A percentile compares a stretch with the other conserved stretches of the same genome.
Evolutionary conservation across 1,284 basidiomycete genomes (phyloP).

Genomic region (Thecaphora thlaspeos): DNA sequence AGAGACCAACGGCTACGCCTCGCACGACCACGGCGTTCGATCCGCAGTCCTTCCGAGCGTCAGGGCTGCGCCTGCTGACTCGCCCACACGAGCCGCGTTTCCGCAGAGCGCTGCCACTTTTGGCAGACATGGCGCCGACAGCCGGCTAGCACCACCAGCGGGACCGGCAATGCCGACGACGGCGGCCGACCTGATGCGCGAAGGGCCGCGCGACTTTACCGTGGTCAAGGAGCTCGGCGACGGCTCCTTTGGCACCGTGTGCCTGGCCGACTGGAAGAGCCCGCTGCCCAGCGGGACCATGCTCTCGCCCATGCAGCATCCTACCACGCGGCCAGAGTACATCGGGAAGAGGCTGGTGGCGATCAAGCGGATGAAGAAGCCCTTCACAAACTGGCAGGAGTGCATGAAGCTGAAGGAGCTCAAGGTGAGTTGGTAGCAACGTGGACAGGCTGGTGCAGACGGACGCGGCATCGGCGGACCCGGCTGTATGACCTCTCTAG

Average conservation of each 20-base stretch:
- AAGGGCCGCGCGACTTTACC: constrained; percentile 48
- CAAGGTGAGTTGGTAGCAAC: constrained; percentile 74
- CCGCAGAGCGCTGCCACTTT: not conserved
- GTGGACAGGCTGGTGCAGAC: too few species aligned
- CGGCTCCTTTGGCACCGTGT: constrained; percentile 78
- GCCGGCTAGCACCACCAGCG: not conserved
- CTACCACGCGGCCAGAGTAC: constrained; percentile 83
- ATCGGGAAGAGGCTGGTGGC: constrained; percentile 90
- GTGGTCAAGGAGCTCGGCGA: constrained; percentile 54
- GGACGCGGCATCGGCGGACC: too few species aligned
- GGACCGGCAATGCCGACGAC: constrained; percentile 31
- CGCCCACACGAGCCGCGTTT: too few species aligned
- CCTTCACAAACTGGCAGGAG: constrained; percentile 96
- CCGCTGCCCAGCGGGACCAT: constrained; percentile 63
- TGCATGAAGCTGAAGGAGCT: constrained; percentile 93
- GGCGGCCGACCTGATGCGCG: constrained; percentile 49
- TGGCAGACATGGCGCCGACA: not conserved
- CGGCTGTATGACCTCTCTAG: too few species aligned
- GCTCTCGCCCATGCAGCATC: constrained; percentile 58
- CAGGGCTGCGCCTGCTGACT: not conserved
- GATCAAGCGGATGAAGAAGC: constrained; percentile 97
- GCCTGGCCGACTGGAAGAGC: constrained; percentile 99
- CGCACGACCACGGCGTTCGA: not conserved
- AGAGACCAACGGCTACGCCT: not conserved
- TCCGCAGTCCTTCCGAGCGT: not conserved